Conservation (phyloP, 768 basidiomycete genomes). For the Podaxis sp. region DNA sequence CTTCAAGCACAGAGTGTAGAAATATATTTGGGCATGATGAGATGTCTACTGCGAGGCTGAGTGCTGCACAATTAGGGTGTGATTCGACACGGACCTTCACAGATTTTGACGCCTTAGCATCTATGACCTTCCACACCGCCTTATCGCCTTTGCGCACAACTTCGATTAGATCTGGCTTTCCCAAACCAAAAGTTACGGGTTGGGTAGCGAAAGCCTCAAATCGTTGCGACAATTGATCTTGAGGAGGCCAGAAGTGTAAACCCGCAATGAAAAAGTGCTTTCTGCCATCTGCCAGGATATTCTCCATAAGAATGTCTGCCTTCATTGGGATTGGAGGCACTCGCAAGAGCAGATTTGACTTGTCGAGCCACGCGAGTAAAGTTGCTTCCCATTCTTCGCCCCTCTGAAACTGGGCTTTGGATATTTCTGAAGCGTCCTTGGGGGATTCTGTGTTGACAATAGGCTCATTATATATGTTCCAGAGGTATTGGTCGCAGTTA, state of each 20-base stretch:
- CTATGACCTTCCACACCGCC: constrained; percentile 46
- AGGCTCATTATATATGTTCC: constrained; percentile 35
- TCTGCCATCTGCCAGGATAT: constrained; percentile 41
- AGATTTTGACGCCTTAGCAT: constrained; percentile 46
- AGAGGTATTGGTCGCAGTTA: constrained; percentile 45
- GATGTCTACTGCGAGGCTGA: constrained; percentile 32
- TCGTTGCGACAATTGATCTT: constrained; percentile 28
- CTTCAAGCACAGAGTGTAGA: constrained; percentile 44
- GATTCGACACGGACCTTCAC: constrained; percentile 37
- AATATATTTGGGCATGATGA: constrained; percentile 52
- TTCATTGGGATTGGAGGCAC: constrained; percentile 36
- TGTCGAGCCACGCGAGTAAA: constrained; percentile 42
- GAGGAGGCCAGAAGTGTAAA: constrained; percentile 41
- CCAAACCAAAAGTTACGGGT: constrained; percentile 41
- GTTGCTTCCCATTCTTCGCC: constrained; percentile 44
- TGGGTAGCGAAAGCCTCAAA: constrained; percentile 29
- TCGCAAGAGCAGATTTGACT: constrained; percentile 36
- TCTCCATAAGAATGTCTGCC: constrained; percentile 33
- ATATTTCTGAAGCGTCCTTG: constrained; percentile 22
- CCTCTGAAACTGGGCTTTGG: constrained; percentile 38
- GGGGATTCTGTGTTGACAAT: neutral
- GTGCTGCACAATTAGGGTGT: neutral
- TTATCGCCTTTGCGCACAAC: constrained; percentile 31
- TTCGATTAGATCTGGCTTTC: constrained; percentile 50
- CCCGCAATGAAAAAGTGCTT: constrained; percentile 46